phyloP scores from a whole-genome alignment of 202 grass and related monocot genomes.

The Carex arenaria region DNA sequence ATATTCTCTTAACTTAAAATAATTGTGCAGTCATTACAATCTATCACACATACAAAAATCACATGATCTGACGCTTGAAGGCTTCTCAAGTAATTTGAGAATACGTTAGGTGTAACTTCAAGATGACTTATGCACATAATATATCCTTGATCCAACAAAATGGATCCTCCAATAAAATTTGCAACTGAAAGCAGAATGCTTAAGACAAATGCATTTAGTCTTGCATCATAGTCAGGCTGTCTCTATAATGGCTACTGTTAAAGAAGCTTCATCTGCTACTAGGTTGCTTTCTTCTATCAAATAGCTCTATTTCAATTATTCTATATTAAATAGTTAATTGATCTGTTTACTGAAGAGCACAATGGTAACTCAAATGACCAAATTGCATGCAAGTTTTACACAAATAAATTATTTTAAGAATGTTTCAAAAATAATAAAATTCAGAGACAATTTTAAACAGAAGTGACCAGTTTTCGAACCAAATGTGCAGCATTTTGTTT shows the following conservation, averaged over 20 bases:
- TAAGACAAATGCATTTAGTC: not conserved
- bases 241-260: not conserved
- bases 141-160: not conserved
- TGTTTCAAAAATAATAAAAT: not conserved
- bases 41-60: not conserved
- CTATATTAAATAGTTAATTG: slow-evolving; percentile 1
- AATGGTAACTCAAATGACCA: not conserved
- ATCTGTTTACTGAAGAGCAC: not conserved
- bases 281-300: not conserved
- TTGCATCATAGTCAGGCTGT: not conserved
- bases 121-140: not conserved
- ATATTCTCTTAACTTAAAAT: not conserved
- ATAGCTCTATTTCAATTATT: not conserved
- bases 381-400: not conserved
- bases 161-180: not conserved
- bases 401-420: not conserved
- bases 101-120: not conserved
- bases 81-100: not conserved
- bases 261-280: not conserved
- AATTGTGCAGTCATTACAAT: not conserved
- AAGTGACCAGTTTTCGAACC: not conserved
- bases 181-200: not conserved
- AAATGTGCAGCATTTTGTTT: not conserved
- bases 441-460: not conserved
- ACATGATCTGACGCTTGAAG: not conserved